Evolutionary conservation across 371 early-diverging fungal genomes (phyloP).

Genomic region (Mortierella sp.): DNA sequence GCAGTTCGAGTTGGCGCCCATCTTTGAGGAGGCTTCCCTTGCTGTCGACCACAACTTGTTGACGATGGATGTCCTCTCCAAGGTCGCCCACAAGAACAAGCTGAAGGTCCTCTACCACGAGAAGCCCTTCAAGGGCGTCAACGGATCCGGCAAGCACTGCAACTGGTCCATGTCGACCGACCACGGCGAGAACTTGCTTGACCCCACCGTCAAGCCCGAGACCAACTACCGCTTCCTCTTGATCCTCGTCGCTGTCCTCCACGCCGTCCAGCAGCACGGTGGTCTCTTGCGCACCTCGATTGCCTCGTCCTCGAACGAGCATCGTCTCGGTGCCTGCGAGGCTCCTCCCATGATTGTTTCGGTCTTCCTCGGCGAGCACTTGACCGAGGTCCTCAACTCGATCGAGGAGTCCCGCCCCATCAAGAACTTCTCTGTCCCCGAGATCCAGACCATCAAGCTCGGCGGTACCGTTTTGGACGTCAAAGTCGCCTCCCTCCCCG

Average conservation of each 20-base stretch:
- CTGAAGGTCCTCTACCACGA: conserved; percentile 98
- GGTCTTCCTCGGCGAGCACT: conserved; percentile 95
- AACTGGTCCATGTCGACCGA: conserved; percentile 98
- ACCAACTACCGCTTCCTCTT: conserved; percentile 97
- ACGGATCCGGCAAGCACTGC: conserved; percentile 99
- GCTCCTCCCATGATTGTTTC: conserved; percentile 98
- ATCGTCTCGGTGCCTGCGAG: conserved; percentile 98
- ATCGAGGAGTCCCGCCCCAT: conserved; percentile 90
- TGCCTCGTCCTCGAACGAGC: conserved; percentile 95
- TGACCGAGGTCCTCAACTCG: conserved; percentile 92
- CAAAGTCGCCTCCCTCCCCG: conserved; percentile 93
- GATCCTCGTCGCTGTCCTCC: conserved; percentile 90
- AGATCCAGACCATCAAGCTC: conserved; percentile 90
- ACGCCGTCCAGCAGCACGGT: conserved; percentile 93
- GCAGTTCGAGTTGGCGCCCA: conserved; percentile 98
- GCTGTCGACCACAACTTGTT: conserved; percentile 99
- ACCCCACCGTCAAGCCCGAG: conserved; percentile 94
- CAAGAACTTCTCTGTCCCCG: conserved; percentile 84
- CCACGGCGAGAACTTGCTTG: conserved; percentile 94
- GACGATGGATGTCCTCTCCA: conserved; percentile 97
- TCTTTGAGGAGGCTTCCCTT: conserved; percentile 95
- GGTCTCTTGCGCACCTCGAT: conserved; percentile 91
- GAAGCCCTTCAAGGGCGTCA: conserved; percentile 99
- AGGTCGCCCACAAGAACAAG: conserved; percentile 97
- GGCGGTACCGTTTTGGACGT: conserved; percentile 96